A percentile compares a stretch with the other conserved stretches of the same genome.
Evolutionary conservation across 768 basidiomycete species (phyloP).

Genomic region (Xerocomus brunneocitrinus): DNA sequence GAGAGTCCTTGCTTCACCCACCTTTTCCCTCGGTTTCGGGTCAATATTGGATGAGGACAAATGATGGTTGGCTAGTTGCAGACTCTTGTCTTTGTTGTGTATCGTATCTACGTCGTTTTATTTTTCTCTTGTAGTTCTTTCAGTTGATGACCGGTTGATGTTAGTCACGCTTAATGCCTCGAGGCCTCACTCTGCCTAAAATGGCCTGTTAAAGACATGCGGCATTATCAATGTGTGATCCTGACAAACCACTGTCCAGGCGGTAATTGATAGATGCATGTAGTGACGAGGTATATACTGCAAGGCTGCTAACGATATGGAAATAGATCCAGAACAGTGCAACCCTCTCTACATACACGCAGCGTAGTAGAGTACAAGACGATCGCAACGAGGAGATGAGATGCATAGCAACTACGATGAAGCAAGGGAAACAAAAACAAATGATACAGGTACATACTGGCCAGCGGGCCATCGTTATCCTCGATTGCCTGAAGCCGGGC

Average conservation of each 20-base stretch:
- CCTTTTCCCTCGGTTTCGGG: not conserved
- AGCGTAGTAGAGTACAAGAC: not conserved
- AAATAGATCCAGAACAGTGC: not conserved
- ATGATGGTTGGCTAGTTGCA: not conserved
- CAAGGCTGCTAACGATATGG: not conserved
- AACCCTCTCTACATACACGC: not conserved
- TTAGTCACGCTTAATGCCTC: not conserved
- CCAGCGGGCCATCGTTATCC: not conserved
- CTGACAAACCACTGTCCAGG: too few species aligned
- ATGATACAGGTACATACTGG: not conserved
- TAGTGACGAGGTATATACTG: not conserved
- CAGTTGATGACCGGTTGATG: not conserved
- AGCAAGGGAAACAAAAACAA: not conserved
- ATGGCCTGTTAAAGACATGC: too few species aligned
- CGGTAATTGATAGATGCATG: not conserved
- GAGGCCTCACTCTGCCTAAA: too few species aligned
- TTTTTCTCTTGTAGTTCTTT: not conserved
- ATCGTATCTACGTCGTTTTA: conserved; percentile 2
- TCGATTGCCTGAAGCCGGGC: not conserved
- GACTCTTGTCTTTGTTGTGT: not conserved
- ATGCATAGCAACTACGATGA: not conserved
- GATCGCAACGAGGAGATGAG: not conserved
- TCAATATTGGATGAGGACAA: not conserved
- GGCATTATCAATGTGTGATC: too few species aligned
- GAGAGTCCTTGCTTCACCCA: not conserved